phyloP scores from a whole-genome alignment of 257 asterid species.

The Fraxinus cuspidata region DNA sequence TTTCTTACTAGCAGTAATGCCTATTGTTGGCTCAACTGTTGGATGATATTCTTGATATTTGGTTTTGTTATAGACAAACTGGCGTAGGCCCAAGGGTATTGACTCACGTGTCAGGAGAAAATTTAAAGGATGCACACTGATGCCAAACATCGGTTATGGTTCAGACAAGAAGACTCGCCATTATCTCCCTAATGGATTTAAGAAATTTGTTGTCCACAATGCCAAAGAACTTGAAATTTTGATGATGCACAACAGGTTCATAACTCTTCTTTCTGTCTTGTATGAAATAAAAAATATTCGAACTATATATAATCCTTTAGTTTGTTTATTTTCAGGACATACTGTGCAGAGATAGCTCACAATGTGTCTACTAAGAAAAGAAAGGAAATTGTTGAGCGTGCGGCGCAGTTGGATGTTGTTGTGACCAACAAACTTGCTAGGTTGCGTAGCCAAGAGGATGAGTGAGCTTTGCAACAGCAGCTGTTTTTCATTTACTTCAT shows the following conservation, averaged over 20 bases:
- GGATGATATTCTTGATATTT: not conserved
- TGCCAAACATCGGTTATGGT: too few species aligned
- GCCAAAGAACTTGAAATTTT: constrained; percentile 18
- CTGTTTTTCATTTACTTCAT: not conserved
- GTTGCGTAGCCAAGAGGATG: constrained; percentile 55
- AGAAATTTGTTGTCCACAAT: constrained; percentile 20
- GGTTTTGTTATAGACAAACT: constrained; percentile 3
- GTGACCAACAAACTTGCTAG: constrained; percentile 56
- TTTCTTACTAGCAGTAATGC: too few species aligned
- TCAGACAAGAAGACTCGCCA: too few species aligned
- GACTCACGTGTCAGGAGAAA: too few species aligned
- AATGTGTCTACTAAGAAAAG: constrained; percentile 45
- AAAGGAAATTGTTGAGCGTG: constrained; percentile 48
- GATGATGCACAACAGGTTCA: constrained; percentile 23
- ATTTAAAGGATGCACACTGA: too few species aligned
- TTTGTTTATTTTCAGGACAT: constrained; percentile 18
- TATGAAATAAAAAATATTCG: not conserved
- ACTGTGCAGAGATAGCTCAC: constrained; percentile 49
- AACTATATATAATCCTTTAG: not conserved
- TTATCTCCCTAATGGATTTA: constrained; percentile 22
- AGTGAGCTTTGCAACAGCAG: constrained; percentile 30
- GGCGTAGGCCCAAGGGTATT: constrained; percentile 21
- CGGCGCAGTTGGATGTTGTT: constrained; percentile 44
- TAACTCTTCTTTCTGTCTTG: not conserved
- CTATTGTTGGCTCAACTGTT: not conserved